These are phyloP conservation scores for Oryza brachyantha DNA, from an alignment of 176 grass and related monocot genomes.

Conservation along the genomic window DNA sequence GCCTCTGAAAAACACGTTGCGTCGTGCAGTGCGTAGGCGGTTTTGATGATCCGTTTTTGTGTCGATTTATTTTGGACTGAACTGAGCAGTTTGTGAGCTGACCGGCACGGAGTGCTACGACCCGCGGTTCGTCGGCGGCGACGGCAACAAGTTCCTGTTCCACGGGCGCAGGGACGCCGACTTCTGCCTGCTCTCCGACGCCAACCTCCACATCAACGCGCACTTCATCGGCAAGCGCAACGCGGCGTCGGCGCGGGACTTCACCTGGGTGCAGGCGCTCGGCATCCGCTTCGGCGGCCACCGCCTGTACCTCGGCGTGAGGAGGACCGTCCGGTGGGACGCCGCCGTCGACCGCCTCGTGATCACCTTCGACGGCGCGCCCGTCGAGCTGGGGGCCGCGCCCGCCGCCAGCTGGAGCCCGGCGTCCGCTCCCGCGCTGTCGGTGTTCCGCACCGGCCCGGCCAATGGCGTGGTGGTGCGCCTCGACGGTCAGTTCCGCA, in stretches of 20 bases:
- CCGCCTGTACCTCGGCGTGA: conserved; percentile 52
- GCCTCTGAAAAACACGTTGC: background rate
- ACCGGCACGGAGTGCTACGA: conserved; percentile 45
- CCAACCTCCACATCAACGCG: conserved; percentile 75
- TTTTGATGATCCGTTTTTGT: background rate
- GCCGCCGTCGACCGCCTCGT: conserved; percentile 41
- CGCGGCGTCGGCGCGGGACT: conserved; percentile 10
- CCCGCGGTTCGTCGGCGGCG: conserved; percentile 54
- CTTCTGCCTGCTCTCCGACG: conserved; percentile 73
- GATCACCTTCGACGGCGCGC: conserved; percentile 47
- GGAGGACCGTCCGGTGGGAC: conserved; percentile 31
- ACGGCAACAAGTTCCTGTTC: conserved; percentile 56
- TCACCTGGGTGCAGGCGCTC: conserved; percentile 61
- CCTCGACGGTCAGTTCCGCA: conserved; percentile 45
- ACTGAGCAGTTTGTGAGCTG: conserved; percentile 36
- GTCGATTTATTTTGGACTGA: background rate
- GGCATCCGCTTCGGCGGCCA: conserved; percentile 54
- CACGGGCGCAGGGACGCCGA: conserved; percentile 49
- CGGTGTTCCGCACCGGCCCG: conserved; percentile 26
- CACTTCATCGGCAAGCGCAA: conserved; percentile 80
- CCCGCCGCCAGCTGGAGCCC: conserved; percentile 41
- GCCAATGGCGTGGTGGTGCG: conserved; percentile 54
- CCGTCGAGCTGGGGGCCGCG: conserved; percentile 7
- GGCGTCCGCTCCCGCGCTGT: conserved; percentile 19
- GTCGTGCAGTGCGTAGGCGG: background rate